Evolutionary conservation across 2,329 filamentous ascomycete species (phyloP), one percentile per base, ranked within the genome.

Genomic region (Aspergillus arachidicola): DNA sequence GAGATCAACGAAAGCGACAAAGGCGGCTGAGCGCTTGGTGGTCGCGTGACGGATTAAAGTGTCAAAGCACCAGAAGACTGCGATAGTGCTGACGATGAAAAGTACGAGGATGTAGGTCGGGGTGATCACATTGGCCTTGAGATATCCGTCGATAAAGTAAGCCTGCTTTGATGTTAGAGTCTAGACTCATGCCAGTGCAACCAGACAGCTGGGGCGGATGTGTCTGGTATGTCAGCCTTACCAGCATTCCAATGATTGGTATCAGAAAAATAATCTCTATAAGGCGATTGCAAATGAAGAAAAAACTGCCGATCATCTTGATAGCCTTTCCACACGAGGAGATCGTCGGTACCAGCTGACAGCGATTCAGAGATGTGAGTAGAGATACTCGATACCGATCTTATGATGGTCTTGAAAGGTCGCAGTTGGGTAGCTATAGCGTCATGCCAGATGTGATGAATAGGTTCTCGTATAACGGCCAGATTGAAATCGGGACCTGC

Each of bases 81-180:
- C 87, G 45, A 90, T 80, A 7, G 87, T 84, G 45, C 84, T 85
- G 69, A 87, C 84, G 66, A 90, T 89, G 82, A 90, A 90, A 58
- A 89, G 83, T 50, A 88, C 82, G 51, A 89, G 82, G 72, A 89
- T 85, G 72, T 84, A 87, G 63, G 78, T 75, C 23, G 87, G 87
- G 6, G 87, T 89, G 64, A 89, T 82, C 63, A 81, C 75, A 76
- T 87, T 87, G 69, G 79, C 80, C 64, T 82, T 77, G 66, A 86
- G 80, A 78, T 83, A 89, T 72, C 81, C 82, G 71, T 88, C 73
- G 71, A 90, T 86, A 75, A 89, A 89, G 76, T 84, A 89, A 67
- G 85, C 75, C 81, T 83, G 63, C 12, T 45, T 23, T 43, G 1
- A 54, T 26, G 60, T 63, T 66, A 63, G 58, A 11, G 19, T 9